Evolutionary conservation across 129 eudicot genomes (phyloP), one percentile per base, ranked within the genome.

Genomic region (Heracleum sosnowskyi): DNA sequence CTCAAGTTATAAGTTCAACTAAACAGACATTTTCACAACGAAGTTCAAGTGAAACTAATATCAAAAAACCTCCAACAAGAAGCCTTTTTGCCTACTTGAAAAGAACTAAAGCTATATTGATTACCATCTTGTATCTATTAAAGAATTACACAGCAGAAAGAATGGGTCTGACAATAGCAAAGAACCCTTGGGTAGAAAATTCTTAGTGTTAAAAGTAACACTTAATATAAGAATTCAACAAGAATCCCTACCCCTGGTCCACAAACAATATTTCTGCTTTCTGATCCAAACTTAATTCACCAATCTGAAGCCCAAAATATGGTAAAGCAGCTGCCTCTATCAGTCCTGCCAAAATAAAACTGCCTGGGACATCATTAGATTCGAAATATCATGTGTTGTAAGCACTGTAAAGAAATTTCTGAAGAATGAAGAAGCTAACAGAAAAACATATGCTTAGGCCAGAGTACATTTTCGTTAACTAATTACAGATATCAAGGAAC

Each of bases 261-360:
- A 82, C 80, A 76, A 96, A 86, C 74, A 96, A 82, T 41, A 96
- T 69, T 83, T 86, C 97, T 53, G 97, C 99, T 81, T 92, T 96
- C 68, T 96, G 88, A 84, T 96, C 99, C 80, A 92, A 84, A 73
- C 84, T 89, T 82, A 92, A 81, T 77, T 90, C 97, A 78, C 79
- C 87, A 15, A 96, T 79, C 60, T 85, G 73, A 79, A 92, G 41
- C 77, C 97, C 97, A 33, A 90, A 81, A 79, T 86, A 89, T 33
- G 91, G 93, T 47, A 90, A 76, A 75, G 90, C 92, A 81, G 89
- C 90, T 60, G 95, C 78, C 87, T 85, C 99, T 79, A 96, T 80
- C 77, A 92, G 85, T 78, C 97, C 99, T 96, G 99, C 85, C 95
- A 96, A 87, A 91, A 90, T 88, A 83, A 96, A 96, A 96, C 99